A percentile compares a stretch with the other conserved stretches of the same genome.
These are phyloP conservation scores for Wolfiporia cocos DNA, from an alignment of 1,284 basidiomycete genomes.

Conservation along the genomic window DNA sequence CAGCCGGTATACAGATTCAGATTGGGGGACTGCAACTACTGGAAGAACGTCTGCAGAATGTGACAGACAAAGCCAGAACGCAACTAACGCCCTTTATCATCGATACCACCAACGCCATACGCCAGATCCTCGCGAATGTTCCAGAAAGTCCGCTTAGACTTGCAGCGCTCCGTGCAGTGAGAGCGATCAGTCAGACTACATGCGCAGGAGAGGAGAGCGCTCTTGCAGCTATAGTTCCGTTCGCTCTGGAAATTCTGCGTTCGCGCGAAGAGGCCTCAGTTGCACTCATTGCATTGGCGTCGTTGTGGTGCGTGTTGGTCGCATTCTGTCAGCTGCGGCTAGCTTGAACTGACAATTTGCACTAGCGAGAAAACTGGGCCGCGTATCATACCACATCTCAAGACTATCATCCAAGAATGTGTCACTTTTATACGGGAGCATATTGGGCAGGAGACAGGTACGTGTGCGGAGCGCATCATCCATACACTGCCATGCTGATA, in stretches of 20 bases:
- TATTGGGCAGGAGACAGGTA: constrained; percentile 19
- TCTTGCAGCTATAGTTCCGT: constrained; percentile 53
- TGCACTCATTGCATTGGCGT: constrained; percentile 51
- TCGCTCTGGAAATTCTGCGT: constrained; percentile 44
- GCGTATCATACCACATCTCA: constrained; percentile 79
- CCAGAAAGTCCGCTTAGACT: constrained; percentile 32
- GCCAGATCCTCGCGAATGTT: constrained; percentile 39
- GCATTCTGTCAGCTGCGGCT: no score
- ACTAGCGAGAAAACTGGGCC: constrained; percentile 88
- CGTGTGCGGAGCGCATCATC: background rate
- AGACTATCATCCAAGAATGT: constrained; percentile 60
- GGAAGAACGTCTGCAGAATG: constrained; percentile 54
- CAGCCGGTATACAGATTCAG: constrained; percentile 40
- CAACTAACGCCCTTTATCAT: constrained; percentile 42
- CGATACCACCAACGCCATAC: constrained; percentile 46
- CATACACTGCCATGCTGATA: no score
- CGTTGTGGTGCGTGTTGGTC: constrained; percentile 47
- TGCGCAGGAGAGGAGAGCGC: constrained; percentile 61
- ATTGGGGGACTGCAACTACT: constrained; percentile 62
- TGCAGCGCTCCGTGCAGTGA: constrained; percentile 53
- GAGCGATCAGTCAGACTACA: constrained; percentile 51
- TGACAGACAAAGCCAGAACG: constrained; percentile 54
- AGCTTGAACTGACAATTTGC: no score
- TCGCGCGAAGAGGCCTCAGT: constrained; percentile 29
- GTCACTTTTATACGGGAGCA: constrained; percentile 41